Base-by-base conservation (phyloP, 257 asterid species). In the Henckelia pumila region DNA sequence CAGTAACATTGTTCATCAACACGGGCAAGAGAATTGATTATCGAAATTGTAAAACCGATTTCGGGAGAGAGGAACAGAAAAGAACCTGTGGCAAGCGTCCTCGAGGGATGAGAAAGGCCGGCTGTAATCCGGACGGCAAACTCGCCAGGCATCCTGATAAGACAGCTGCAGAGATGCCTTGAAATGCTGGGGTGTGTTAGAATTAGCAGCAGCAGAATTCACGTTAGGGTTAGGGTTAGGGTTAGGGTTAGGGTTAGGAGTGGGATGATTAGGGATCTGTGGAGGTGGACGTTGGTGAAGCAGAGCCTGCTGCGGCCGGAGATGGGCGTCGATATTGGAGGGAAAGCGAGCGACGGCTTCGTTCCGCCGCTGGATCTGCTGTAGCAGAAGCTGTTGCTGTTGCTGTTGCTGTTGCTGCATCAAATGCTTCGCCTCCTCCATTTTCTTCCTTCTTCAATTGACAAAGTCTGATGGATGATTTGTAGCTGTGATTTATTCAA, bases 141-240 rank as follows among this genome's bases (percentile, higher is more conserved):
- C 97, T 19, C 91, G 85, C 99, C 95, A 91, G n/a, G 97, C 99
- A 61, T 94, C 99, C 79, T 94, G 99, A 73, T 91, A 94, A 13
- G 99, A 96, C 76, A 94, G 77, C 71, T 94, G 97, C 70, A 94
- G 79, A 61, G 90, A 78, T 61, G 90, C 84, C 75, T 71, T 84
- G 80, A 77, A 89, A 52, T 73, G 88, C 68, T 73, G 86, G 80
- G 19, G 68, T 62, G 47, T 25, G 52, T 80, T 19, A 63, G 83
- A 8, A 24, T 66, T 76, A 35, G 58, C 56, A 44, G 40, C 32
- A 37, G 68, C 28, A 19, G 82, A 68, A 77, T 72, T 44, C 52
- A 4, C 19, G 52, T 13, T 78, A 58, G 81, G 80, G 73, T 71
- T 78, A 58, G 81, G 80, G 73, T 71, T 87, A 44, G 71, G 77